Percentiles rank a stretch among this genome's conserved stretches.
These are phyloP conservation scores for Neurospora sp. DNA, from an alignment of 2,329 filamentous ascomycete species.

Conservation along the genomic window DNA sequence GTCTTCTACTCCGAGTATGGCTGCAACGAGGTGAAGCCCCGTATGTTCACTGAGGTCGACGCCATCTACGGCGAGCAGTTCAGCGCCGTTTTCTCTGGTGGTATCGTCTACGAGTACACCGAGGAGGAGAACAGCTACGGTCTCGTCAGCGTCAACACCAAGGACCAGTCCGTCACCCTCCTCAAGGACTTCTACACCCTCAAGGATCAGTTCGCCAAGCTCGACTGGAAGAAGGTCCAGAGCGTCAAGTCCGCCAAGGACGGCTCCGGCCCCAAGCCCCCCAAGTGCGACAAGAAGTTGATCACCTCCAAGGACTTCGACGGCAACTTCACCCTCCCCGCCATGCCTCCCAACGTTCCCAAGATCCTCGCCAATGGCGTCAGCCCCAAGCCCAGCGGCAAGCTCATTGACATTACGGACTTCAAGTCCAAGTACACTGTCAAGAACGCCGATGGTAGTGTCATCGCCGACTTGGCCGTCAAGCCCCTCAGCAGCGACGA, in stretches of 20 bases:
- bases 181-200: constrained; percentile 63
- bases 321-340: constrained; percentile 69
- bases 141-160: constrained; percentile 49
- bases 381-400: constrained; percentile 49
- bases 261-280: constrained; percentile 38
- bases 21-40: constrained; percentile 63
- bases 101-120: constrained; percentile 72
- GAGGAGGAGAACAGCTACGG: constrained; percentile 59
- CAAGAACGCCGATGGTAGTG: constrained; percentile 52
- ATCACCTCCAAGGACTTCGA: constrained; percentile 61
- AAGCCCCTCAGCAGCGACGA: constrained; percentile 33
- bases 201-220: constrained; percentile 60
- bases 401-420: constrained; percentile 50
- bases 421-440: constrained; percentile 49
- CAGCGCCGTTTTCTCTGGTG: constrained; percentile 59
- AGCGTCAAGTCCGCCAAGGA: constrained; percentile 44
- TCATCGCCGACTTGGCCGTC: constrained; percentile 41
- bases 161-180: constrained; percentile 46
- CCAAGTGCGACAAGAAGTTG: constrained; percentile 54
- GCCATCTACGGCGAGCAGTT: constrained; percentile 64
- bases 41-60: constrained; percentile 65
- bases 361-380: constrained; percentile 71
- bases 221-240: constrained; percentile 62
- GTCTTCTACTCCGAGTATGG: constrained; percentile 78
- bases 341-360: constrained; percentile 54